A percentile compares a stretch with the other conserved stretches of the same genome.
Conservation (phyloP, 306 rosid species). For the Medicago arabica region DNA sequence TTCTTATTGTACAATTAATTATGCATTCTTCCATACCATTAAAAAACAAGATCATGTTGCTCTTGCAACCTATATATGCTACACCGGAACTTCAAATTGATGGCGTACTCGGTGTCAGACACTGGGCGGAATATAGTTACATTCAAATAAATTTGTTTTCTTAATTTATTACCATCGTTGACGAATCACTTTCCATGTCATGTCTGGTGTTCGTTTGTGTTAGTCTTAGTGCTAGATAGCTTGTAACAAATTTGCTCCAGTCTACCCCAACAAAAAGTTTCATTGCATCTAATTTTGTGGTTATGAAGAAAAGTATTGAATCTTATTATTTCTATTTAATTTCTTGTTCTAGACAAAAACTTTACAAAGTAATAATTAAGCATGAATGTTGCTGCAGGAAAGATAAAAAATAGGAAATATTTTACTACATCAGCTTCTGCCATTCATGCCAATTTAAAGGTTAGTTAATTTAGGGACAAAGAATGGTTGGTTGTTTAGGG, state of each 20-base stretch:
- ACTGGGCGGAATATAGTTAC: too few relatives aligned
- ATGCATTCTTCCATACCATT: slow-evolving; percentile 24
- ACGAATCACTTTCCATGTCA: neutral
- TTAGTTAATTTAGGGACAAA: slow-evolving; percentile 48
- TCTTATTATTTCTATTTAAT: too few relatives aligned
- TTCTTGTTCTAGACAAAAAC: neutral
- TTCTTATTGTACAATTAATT: neutral
- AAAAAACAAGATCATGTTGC: slow-evolving; percentile 2
- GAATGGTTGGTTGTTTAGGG: neutral
- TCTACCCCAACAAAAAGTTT: too few relatives aligned
- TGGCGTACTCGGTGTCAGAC: too few relatives aligned
- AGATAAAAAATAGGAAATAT: slow-evolving; percentile 58
- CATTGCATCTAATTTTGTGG: too few relatives aligned
- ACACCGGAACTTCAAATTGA: too few relatives aligned
- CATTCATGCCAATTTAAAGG: slow-evolving; percentile 50
- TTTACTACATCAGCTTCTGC: slow-evolving; percentile 45
- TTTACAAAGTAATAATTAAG: neutral
- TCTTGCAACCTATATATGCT: neutral
- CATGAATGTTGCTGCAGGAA: slow-evolving; percentile 59
- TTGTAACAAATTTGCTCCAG: too few relatives aligned
- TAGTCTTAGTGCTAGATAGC: neutral
- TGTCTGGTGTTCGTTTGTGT: neutral
- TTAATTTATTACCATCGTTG: too few relatives aligned
- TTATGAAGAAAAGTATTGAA: too few relatives aligned
- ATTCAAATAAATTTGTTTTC: too few relatives aligned